Conservation (phyloP, 371 early-diverging fungal genomes). For the Apophysomyces variabilis region DNA sequence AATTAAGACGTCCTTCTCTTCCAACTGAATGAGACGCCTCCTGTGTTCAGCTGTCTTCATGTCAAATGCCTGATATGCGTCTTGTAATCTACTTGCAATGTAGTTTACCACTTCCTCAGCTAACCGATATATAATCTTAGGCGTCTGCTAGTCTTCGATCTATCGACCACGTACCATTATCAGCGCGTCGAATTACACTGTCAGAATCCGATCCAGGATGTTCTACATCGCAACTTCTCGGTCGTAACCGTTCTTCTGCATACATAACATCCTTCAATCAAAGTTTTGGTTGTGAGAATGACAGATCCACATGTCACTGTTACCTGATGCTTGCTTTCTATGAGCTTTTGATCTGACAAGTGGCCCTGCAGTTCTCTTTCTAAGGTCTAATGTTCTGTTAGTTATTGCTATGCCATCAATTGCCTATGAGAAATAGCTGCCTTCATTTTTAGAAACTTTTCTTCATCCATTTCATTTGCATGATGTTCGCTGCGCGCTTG, state of each 20-base stretch:
- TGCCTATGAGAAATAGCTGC: conserved; percentile 15
- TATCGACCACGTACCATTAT: background rate
- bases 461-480: background rate
- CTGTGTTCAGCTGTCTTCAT: conserved; percentile 34
- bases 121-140: background rate
- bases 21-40: too few species aligned
- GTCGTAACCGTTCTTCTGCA: conserved; percentile 31
- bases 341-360: conserved; percentile 6
- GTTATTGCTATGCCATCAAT: conserved; percentile 1
- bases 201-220: too few species aligned
- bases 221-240: background rate
- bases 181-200: too few species aligned
- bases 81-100: conserved; percentile 36
- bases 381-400: conserved; percentile 26
- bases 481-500: conserved; percentile 36
- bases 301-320: background rate
- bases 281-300: background rate
- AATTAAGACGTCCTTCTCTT: background rate
- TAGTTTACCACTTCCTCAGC: conserved; percentile 41
- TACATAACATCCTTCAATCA: conserved; percentile 12
- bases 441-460: conserved; percentile 20
- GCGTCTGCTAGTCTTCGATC: background rate
- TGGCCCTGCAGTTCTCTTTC: conserved; percentile 33
- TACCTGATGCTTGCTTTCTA: conserved; percentile 1
- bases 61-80: conserved; percentile 37